Evolutionary conservation across 352 stramenopile species (phyloP), one percentile per base, ranked within the genome.

Genomic region (Phytophthora foliorum): DNA sequence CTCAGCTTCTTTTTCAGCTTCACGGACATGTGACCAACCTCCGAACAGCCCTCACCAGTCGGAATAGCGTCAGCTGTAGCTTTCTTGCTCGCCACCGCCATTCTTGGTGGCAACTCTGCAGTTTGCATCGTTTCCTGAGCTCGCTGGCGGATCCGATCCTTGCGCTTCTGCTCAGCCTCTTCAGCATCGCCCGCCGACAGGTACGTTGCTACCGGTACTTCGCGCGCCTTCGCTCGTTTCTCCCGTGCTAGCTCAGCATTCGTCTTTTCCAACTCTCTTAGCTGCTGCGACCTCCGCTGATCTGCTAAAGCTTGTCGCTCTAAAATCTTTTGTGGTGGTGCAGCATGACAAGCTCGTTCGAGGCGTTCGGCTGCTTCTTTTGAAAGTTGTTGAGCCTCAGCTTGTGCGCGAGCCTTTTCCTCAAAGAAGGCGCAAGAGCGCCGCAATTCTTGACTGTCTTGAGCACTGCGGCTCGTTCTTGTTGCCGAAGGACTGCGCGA

Each of bases 141-240:
- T 13, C 86, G 82, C 44, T 81, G 63, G 0, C 60, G 74, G n/a
- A 91, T 78, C 19, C 86, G 71, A 65, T 89, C 73, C 29, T 86
- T 80, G 9, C 84, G 72, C 9, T 78, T 67, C 6, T 75, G 56
- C 49, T 92, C 84, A 9, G 46, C 53, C 19, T 80, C 78, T 34
- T 53, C 52, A 9, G 46, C 59, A 41, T 67, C 50, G 7, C 7
- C 17, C 0, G 55, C 45, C 0, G 72, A 59, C 17, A 82, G 41
- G n/a, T 91, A 90, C 4, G 83, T 92, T 5, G 80, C 75, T 14
- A 76, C 19, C 17, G 86, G 86, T 5, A 91, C 77, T 0, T 90
- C 77, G 0, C 82, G 74, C 0, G 86, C 81, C 16, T 77, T 80
- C 6, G 79, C 75, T 27, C 71, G 77, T 57, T 84, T 86, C 3